Conservation (phyloP, 331 rosid species). For the Phaseolus coccineus region DNA sequence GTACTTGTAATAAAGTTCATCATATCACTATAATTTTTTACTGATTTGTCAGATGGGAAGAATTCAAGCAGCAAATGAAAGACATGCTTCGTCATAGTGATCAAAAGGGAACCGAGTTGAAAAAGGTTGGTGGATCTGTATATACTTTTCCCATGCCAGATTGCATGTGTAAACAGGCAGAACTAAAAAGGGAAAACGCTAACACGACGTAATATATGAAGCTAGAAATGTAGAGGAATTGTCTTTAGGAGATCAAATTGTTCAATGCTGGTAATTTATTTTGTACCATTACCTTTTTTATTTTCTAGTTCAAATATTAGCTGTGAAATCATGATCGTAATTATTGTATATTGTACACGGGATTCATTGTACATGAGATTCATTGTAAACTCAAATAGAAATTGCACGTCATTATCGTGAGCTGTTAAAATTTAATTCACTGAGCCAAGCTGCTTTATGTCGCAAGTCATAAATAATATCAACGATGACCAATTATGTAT, state of each 20-base stretch:
- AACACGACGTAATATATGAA: slow-evolving; percentile 35
- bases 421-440: slow-evolving; percentile 9
- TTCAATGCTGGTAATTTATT: slow-evolving; percentile 51
- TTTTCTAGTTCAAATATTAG: slow-evolving; percentile 11
- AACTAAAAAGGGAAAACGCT: slow-evolving; percentile 48
- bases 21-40: background rate
- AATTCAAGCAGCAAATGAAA: slow-evolving; percentile 69
- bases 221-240: slow-evolving; percentile 34
- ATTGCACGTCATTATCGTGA: slow-evolving; percentile 24
- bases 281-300: slow-evolving; percentile 37
- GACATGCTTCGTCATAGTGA: slow-evolving; percentile 90
- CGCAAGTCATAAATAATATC: background rate
- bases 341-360: slow-evolving; percentile 14
- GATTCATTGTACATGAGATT: slow-evolving; percentile 39
- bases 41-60: slow-evolving; percentile 70
- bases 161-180: slow-evolving; percentile 84
- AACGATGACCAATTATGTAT: no score
- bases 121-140: slow-evolving; percentile 73
- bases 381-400: slow-evolving; percentile 34
- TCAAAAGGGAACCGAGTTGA: slow-evolving; percentile 77
- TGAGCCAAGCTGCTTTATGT: background rate
- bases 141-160: slow-evolving; percentile 97
- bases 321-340: slow-evolving; percentile 22
- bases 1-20: background rate
- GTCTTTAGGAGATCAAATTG: slow-evolving; percentile 39